Evolutionary conservation across 257 asterid species (phyloP), one percentile per base, ranked within the genome.

Genomic region (Ocimum tenuiflorum): DNA sequence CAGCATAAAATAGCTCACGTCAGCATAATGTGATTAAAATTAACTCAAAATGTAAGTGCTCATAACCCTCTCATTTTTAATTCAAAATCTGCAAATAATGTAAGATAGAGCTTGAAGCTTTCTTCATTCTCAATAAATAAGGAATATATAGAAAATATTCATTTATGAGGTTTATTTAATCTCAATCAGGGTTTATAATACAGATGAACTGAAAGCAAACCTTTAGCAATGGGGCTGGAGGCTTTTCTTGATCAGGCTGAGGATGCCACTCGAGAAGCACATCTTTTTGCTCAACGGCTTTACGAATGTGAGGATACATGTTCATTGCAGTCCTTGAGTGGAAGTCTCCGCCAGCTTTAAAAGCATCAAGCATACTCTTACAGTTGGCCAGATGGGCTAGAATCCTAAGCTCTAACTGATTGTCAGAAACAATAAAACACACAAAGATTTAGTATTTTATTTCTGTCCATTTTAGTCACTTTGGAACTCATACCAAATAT

Each of bases 211-310:
- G 56, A 57, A 38, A 63, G 20, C 69, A 61, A 59, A 90, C 99
- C 99, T 94, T 94, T 31, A 94, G 86, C 79, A 94, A 74, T 13
- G 97, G 99, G 60, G 68, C 96, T 11, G 97, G 99, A 77, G 96
- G 96, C 77, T 83, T 83, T 53, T 88, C 96, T 78, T 82, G 88
- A 71, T 82, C 96, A 54, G 95, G 85, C 69, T 81, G 81, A 79
- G 95, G 95, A 81, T 83, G 71, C 99, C 99, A 94, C 84, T 94
- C 97, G n/a, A 94, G 96, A 68, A 90, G 96, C 70, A 88, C 99
- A 7, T 71, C 74, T 64, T 81, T 85, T 13, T 63, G 70, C 42
- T 89, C 84, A 63, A 92, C 77, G 9, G 99, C 97, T 61, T 83
- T 79, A 57, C 89, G 94, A 72, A 92, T 89, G 76, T 88, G 96